Percentiles rank a stretch among this genome's conserved stretches.
phyloP scores from a whole-genome alignment of 2,329 filamentous ascomycete genomes.

The Hymenoscyphus linearis region DNA sequence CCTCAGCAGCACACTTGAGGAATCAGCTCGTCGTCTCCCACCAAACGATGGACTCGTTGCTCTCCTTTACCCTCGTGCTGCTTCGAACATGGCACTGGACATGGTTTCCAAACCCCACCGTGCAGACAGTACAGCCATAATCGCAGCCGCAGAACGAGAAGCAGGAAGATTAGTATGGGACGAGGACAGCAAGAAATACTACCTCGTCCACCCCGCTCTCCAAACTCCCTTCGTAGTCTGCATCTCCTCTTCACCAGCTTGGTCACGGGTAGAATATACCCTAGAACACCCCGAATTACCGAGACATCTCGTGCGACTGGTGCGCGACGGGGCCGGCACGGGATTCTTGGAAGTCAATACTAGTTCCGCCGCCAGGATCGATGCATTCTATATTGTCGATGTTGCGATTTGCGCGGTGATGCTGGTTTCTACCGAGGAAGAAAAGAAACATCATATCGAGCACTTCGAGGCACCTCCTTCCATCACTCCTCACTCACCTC shows the following conservation, averaged over 20 bases:
- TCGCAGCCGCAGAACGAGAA: constrained; percentile 61
- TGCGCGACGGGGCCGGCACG: constrained; percentile 52
- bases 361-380: constrained; percentile 51
- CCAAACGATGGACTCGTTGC: constrained; percentile 62
- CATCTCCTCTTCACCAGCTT: constrained; percentile 52
- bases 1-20: constrained; percentile 53
- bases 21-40: constrained; percentile 45
- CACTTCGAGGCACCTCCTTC: constrained; percentile 50
- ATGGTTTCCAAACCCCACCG: constrained; percentile 33
- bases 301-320: constrained; percentile 54
- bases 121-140: constrained; percentile 53
- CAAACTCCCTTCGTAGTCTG: constrained; percentile 59
- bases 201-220: constrained; percentile 58
- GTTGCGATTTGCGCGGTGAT: constrained; percentile 56
- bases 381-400: constrained; percentile 57
- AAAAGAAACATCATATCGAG: constrained; percentile 46
- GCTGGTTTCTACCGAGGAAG: constrained; percentile 53
- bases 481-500: constrained; percentile 3
- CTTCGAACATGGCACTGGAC: constrained; percentile 58
- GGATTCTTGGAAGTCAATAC: constrained; percentile 59
- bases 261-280: constrained; percentile 57
- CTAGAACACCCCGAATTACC: constrained; percentile 61
- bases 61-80: constrained; percentile 60
- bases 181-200: constrained; percentile 53
- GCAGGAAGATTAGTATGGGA: constrained; percentile 69